Evolutionary conservation across 2,329 filamentous ascomycete species (phyloP), one percentile per base, ranked within the genome.

Genomic region (Penicillium sp.): DNA sequence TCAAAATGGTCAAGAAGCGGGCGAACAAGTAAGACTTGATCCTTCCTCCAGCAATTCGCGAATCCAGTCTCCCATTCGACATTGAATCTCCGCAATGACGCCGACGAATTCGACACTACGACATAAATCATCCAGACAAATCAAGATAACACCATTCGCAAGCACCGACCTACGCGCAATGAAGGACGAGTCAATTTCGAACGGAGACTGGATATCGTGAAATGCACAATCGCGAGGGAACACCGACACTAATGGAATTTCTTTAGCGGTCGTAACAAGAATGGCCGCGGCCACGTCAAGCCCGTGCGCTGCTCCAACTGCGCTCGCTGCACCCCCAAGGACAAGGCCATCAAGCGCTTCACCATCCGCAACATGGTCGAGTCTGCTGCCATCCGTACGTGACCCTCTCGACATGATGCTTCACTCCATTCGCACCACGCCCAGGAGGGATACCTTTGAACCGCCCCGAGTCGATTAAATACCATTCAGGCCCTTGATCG

Each of bases 301-400:
- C 96, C 95, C 79, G 96, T 99, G 85, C 91, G 88, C 80, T 95
- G 84, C 90, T 91, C 86, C 84, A 92, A 89, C 88, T 95, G 84
- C 88, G 92, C 84, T 79, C 87, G 90, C 84, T 92, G 90, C 87
- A 96, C 91, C 64, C 93, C 93, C 82, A 99, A 99, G 90, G 95
- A 99, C 80, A 99, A 99, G 92, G 95, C 96, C 74, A 98, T 99
- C 88, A 99, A 99, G 92, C 89, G 95, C 85, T 99, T 99, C 88
- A 99, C 95, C 85, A 90, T 99, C 88, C 90, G 95, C 82, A 98
- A 99, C 90, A 99, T 99, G 95, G 95, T 99, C 73, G 95, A 99
- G 86, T 97, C 93, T 78, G 95, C 96, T 78, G 95, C 95, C 79
- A 98, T 99, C 82, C 95, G 96, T 98, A 93, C 78, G 93, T 91